Base-by-base conservation (phyloP, 2,329 filamentous ascomycete genomes). In the Trichoderma polysporum region DNA sequence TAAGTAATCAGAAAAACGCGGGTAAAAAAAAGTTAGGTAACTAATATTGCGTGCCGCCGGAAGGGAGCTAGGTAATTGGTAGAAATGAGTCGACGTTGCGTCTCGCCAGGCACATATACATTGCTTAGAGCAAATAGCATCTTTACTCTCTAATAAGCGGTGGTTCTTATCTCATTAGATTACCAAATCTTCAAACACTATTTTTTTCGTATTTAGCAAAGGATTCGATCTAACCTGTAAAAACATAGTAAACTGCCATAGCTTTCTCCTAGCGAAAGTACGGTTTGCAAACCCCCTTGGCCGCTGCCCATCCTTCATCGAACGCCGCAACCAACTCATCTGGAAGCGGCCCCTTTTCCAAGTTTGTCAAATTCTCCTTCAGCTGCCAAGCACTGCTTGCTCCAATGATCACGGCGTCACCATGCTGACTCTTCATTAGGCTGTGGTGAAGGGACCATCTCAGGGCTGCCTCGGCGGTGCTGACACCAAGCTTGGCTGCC, bases 381-480 rank as follows among this genome's bases (percentile, higher is more conserved):
- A 68, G 31, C 27, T 68, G 67, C 3, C 39, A 25, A 3, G 37
- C 54, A 29, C 57, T 68, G 27, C 67, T 68, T 9, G 67, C 67
- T 7, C 67, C 67, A 13, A 68, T 62, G 9, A 68, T 66, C 4
- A 68, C 41, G 0, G 67, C 67, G 19, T 68, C 67, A 6, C 62
- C 54, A 25, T 66, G 8, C 12, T 68, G 56, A 13, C 41, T 49
- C 19, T 57, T 52, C 47, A 68, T 7, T n/a, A 47, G 6, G 49
- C 67, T 66, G 33, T 68, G 67, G 19, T 68, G 47, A 35, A 45
- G 7, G 25, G 49, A 61, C 67, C 67, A 68, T 50, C 67, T 31
- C 22, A 68, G 52, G 25, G 67, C 67, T 15, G 57, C 67, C 63
- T 68, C 67, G 7, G 63, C 62, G 8, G 52, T 62, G 9, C 29